Conservation (phyloP, 2,329 filamentous ascomycete genomes). For the Xylaria sp. region DNA sequence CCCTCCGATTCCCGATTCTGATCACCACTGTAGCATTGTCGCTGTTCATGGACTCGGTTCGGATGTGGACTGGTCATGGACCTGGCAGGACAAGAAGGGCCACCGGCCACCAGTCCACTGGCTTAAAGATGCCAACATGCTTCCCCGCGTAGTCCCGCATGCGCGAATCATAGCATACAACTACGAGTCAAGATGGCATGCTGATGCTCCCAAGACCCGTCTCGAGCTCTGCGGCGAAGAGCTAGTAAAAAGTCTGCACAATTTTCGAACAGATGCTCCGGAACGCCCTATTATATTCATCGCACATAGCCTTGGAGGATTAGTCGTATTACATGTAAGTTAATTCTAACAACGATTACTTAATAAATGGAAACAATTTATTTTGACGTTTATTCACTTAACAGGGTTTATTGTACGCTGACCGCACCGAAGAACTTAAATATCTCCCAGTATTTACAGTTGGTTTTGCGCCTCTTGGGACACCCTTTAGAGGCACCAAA, state of each 20-base stretch:
- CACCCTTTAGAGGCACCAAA: slow-evolving; percentile 15
- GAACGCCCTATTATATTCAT: slow-evolving; percentile 18
- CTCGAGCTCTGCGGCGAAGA: slow-evolving; percentile 24
- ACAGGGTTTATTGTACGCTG: slow-evolving; percentile 13
- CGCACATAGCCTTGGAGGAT: slow-evolving; percentile 16
- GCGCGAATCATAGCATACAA: slow-evolving; percentile 21
- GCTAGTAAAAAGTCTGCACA: slow-evolving; percentile 1
- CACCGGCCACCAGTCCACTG: slow-evolving; percentile 14
- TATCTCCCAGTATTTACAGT: neutral
- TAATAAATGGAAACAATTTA: neutral
- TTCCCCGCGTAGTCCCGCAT: slow-evolving; percentile 16
- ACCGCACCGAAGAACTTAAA: neutral
- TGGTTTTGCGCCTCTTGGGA: slow-evolving; percentile 10
- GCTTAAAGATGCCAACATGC: slow-evolving; percentile 25
- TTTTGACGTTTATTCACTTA: neutral
- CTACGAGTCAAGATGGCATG: slow-evolving; percentile 20
- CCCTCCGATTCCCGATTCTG: neutral
- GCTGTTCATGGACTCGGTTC: slow-evolving; percentile 20
- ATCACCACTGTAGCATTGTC: slow-evolving; percentile 6
- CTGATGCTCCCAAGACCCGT: slow-evolving; percentile 10
- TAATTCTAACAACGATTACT: neutral
- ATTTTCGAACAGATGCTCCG: slow-evolving; percentile 1
- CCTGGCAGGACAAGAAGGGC: slow-evolving; percentile 15
- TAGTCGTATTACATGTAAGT: slow-evolving; percentile 15
- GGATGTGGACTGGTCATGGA: slow-evolving; percentile 20